Percentiles rank a stretch among this genome's conserved stretches.
These are phyloP conservation scores for Fusarium aywerte DNA, from an alignment of 2,329 filamentous ascomycete genomes.

Conservation along the genomic window DNA sequence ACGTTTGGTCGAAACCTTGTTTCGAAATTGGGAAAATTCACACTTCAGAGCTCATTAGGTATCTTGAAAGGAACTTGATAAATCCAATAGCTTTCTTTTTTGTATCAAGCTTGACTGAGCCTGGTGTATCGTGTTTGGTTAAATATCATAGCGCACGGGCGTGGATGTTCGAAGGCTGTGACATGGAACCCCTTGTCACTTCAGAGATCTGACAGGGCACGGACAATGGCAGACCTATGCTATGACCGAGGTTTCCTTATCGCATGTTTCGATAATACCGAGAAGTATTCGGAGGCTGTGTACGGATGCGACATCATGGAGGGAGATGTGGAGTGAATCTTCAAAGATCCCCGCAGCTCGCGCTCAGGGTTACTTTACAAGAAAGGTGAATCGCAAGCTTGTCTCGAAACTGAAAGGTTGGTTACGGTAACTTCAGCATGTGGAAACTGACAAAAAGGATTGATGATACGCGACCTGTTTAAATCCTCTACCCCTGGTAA, in stretches of 20 bases:
- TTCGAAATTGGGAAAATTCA: not conserved
- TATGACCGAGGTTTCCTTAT: not conserved
- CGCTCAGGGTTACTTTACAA: not conserved
- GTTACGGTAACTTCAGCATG: too few species aligned
- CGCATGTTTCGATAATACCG: not conserved
- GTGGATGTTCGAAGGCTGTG: not conserved
- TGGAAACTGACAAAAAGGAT: too few species aligned
- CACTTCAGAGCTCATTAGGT: not conserved
- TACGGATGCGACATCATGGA: not conserved
- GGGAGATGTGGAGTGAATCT: not conserved
- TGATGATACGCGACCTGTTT: too few species aligned
- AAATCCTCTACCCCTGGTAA: too few species aligned
- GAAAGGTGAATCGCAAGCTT: not conserved
- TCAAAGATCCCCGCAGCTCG: not conserved
- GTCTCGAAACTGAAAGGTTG: not conserved
- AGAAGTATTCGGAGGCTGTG: not conserved
- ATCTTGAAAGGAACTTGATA: not conserved
- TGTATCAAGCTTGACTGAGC: not conserved
- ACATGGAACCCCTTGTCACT: not conserved
- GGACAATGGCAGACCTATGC: not conserved
- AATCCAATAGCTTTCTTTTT: not conserved
- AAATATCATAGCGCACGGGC: not conserved
- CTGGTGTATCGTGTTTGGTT: not conserved
- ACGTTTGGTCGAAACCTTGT: not conserved
- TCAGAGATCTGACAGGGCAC: not conserved